A percentile compares a stretch with the other conserved stretches of the same genome.
Evolutionary conservation across 768 basidiomycete genomes (phyloP).

Genomic region (Suillus plorans): DNA sequence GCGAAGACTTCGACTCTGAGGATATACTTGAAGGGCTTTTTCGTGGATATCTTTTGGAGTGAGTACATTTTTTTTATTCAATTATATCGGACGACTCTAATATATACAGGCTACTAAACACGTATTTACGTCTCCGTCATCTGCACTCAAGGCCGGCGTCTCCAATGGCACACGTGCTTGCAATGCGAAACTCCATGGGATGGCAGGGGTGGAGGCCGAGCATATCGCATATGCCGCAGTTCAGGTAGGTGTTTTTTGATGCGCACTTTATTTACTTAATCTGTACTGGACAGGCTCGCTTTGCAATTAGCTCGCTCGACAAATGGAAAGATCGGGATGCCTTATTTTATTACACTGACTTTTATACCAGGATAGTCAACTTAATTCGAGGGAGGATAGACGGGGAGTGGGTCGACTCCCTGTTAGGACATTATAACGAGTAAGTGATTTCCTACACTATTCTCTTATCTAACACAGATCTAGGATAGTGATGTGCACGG

Average conservation of each 20-base stretch:
- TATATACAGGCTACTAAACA: too few species aligned
- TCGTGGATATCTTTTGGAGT: too few species aligned
- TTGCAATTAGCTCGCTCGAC: neutral
- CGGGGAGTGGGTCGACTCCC: neutral
- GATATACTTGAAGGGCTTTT: too few species aligned
- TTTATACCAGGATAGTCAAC: neutral
- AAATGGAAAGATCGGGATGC: neutral
- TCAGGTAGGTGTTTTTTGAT: neutral
- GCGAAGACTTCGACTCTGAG: too few species aligned
- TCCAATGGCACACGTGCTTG: neutral
- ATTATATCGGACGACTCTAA: too few species aligned
- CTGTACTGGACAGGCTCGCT: neutral
- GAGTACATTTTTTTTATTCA: too few species aligned
- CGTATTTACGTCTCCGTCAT: neutral
- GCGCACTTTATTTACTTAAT: neutral
- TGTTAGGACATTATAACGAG: neutral
- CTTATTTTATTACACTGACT: neutral
- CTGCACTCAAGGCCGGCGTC: neutral
- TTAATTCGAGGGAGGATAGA: neutral
- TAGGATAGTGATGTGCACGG: too few species aligned
- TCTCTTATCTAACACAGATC: neutral
- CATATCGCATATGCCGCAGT: constrained; percentile 6
- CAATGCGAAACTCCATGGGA: constrained; percentile 4
- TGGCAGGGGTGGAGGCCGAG: constrained; percentile 3
- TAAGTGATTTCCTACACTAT: neutral